Base-by-base conservation (phyloP, 495 filamentous ascomycete genomes). In the Talaromyces ruber region DNA sequence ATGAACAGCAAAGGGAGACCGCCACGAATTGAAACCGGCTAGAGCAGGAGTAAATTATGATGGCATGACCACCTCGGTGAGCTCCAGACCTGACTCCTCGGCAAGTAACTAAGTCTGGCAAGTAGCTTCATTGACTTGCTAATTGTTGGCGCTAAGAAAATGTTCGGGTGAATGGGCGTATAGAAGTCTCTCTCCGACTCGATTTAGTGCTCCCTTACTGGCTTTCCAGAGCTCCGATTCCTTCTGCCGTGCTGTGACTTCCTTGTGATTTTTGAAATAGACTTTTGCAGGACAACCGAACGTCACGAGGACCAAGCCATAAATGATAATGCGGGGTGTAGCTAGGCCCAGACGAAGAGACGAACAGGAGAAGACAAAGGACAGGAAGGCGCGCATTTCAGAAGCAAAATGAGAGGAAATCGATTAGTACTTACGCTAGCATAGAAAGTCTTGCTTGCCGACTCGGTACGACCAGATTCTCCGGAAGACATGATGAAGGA, bases 391-490 rank as follows among this genome's bases (percentile, higher is more conserved):
- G 57, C 21, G 55, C 47, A 55, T 39, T 22, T 11, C 43, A 47
- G n/a, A 21, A 18, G 14, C 39, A 18, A 47, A 21, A 8, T 47
- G 43, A 21, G 18, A 47, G 22, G 53, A 39, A 64, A 25, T 18
- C 30, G 29, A 64, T 39, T 39, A 61, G 26, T 59, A 68, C 71
- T 71, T 67, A 72, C 70, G 62, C 70, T 74, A n/a, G 70, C 68
- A 65, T 71, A 74, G 56, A 66, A 74, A 59, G 59, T 71, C 62
- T 68, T 73, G 62, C 66, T 63, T 26, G 66, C 67, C 61, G 64
- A 65, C 16, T 64, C 64, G 61, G 65, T 66, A 18, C 63, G 67
- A 59, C 64, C 62, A 26, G 58, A 61, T 28, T 55, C 59, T 6
- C 64, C 64, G 47, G 64, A 60, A 3, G 61, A 37, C 64, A 65